Percentiles rank a stretch among this genome's conserved stretches.
Conservation (phyloP, 768 basidiomycete genomes). For the Thelephora ganbajun region DNA sequence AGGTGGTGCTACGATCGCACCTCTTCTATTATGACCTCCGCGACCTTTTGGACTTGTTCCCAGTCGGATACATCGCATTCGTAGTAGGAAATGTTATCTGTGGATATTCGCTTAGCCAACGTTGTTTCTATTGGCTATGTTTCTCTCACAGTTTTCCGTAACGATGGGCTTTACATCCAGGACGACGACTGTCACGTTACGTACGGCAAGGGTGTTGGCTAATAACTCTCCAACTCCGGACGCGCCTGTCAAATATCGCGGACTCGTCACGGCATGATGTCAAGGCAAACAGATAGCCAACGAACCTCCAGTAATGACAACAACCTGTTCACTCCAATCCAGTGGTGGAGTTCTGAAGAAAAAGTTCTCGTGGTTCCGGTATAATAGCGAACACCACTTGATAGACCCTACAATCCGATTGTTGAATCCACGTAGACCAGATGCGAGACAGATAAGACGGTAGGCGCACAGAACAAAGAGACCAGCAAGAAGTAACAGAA, state of each 20-base stretch:
- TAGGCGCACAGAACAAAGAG: slow-evolving; percentile 51
- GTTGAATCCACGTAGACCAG: slow-evolving; percentile 3
- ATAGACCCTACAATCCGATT: slow-evolving; percentile 36
- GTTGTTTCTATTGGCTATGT: background rate
- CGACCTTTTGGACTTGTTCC: slow-evolving; percentile 68
- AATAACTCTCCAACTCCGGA: slow-evolving; percentile 84
- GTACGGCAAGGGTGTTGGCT: slow-evolving; percentile 74
- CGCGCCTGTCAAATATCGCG: slow-evolving; percentile 35
- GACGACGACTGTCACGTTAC: slow-evolving; percentile 74
- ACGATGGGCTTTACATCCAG: slow-evolving; percentile 71
- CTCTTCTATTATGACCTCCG: slow-evolving; percentile 66
- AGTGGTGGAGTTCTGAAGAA: slow-evolving; percentile 45
- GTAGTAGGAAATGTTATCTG: slow-evolving; percentile 75
- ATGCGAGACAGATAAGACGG: background rate
- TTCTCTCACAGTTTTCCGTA: slow-evolving; percentile 56
- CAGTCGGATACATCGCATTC: slow-evolving; percentile 86
- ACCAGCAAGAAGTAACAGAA: slow-evolving; percentile 43
- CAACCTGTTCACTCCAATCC: slow-evolving; percentile 83
- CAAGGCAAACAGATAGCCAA: background rate
- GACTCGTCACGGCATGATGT: background rate
- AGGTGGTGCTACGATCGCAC: slow-evolving; percentile 23
- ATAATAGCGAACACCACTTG: slow-evolving; percentile 57
- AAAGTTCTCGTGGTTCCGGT: slow-evolving; percentile 60
- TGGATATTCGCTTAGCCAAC: background rate
- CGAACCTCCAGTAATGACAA: slow-evolving; percentile 84